These are phyloP conservation scores for Leccinum pallidistipes DNA, from an alignment of 1,284 basidiomycete species.

Conservation along the genomic window DNA sequence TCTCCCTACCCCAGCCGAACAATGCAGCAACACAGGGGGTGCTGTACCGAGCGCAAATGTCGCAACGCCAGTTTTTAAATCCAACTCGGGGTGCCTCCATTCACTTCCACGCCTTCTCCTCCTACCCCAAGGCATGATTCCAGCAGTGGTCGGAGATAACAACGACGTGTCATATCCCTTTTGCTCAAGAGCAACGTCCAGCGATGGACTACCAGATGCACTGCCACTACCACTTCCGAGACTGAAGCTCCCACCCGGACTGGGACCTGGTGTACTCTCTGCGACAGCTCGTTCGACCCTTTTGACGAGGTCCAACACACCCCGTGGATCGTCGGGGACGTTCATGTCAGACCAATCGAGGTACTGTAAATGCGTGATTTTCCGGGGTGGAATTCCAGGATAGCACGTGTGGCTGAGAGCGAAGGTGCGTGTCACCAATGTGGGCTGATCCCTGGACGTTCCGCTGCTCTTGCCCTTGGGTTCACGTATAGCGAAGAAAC, in stretches of 20 bases:
- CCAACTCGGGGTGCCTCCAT: constrained; percentile 39
- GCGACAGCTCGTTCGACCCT: constrained; percentile 54
- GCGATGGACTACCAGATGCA: constrained; percentile 19
- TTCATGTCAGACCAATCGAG: constrained; percentile 94
- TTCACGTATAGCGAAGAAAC: constrained; percentile 35
- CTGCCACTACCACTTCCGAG: constrained; percentile 21
- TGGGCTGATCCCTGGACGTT: constrained; percentile 23
- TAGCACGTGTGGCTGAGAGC: constrained; percentile 61
- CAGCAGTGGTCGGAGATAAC: constrained; percentile 19
- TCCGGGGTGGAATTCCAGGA: constrained; percentile 57
- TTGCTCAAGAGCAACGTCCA: constrained; percentile 10
- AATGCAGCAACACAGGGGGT: constrained; percentile 70
- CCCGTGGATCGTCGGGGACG: constrained; percentile 79
- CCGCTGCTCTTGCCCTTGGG: constrained; percentile 7
- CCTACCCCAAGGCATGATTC: constrained; percentile 8
- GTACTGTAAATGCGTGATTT: constrained; percentile 83
- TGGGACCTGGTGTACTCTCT: constrained; percentile 43
- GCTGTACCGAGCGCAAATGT: constrained; percentile 45
- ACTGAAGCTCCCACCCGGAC: constrained; percentile 28
- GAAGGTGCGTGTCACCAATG: constrained; percentile 70
- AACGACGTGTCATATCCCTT: constrained; percentile 8
- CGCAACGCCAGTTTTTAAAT: constrained; percentile 52
- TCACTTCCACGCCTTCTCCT: constrained; percentile 23
- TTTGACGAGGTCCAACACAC: constrained; percentile 71
- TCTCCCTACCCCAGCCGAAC: constrained; percentile 89